Evolutionary conservation across 1,284 basidiomycete genomes (phyloP).

Genomic region (Cryptococcus sp.): DNA sequence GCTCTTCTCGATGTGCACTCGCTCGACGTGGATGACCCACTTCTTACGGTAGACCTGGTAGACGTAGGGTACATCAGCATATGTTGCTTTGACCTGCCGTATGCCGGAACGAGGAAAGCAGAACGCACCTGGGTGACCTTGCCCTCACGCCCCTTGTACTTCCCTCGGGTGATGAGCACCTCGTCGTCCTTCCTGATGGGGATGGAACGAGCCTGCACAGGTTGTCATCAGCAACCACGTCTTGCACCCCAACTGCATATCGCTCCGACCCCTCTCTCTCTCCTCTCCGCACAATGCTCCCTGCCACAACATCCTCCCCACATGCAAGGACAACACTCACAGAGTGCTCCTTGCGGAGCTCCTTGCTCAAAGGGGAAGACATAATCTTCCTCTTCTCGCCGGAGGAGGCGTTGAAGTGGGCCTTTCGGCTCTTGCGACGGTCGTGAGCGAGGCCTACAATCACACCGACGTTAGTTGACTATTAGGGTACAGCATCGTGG

Average conservation of each 20-base stretch:
- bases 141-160: slow-evolving; percentile 98
- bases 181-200: slow-evolving; percentile 98
- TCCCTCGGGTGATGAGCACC: slow-evolving; percentile 91
- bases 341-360: slow-evolving; percentile 87
- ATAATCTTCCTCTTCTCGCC: slow-evolving; percentile 95
- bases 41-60: slow-evolving; percentile 98
- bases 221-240: slow-evolving; percentile 2
- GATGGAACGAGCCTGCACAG: slow-evolving; percentile 73
- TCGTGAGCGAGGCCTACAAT: slow-evolving; percentile 48
- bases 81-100: neutral
- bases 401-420: slow-evolving; percentile 90
- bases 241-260: no score
- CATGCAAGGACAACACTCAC: slow-evolving; percentile 56
- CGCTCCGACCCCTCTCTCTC: neutral
- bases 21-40: slow-evolving; percentile 98
- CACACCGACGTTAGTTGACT: neutral
- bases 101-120: neutral
- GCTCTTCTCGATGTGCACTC: slow-evolving; percentile 96
- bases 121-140: slow-evolving; percentile 72
- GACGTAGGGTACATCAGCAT: slow-evolving; percentile 1
- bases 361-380: slow-evolving; percentile 93
- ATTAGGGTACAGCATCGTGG: neutral
- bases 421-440: slow-evolving; percentile 94
- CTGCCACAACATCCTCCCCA: neutral
- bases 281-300: neutral